Evolutionary conservation across 2,329 filamentous ascomycete species (phyloP), one percentile per base, ranked within the genome.

Genomic region (Shiraia bambusicola): DNA sequence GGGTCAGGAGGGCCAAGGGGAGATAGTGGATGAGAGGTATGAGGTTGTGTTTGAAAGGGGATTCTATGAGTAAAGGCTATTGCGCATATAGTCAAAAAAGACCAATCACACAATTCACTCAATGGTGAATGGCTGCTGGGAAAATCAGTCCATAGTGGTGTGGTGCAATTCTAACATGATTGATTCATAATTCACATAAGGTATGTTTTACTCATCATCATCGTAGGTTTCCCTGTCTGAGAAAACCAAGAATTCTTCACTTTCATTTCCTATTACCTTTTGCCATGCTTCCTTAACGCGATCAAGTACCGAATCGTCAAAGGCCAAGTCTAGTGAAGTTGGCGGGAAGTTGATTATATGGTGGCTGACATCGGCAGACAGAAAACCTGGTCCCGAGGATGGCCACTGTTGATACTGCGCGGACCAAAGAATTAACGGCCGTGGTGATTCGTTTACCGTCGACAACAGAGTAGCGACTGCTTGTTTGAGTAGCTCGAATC

Each of bases 181-280:
- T n/a, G n/a, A n/a, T n/a, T n/a, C n/a, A n/a, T n/a, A n/a, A n/a
- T n/a, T n/a, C n/a, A n/a, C n/a, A n/a, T n/a, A n/a, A n/a, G 3
- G 29, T 13, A 10, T 4, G 14, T 31, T 25, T 47, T 33, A 62
- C 15, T 80, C 72, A 49, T 78, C 78, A 34, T 73, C 66, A 40
- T 80, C 78, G 40, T 87, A 82, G 24, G 79, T 79, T 61, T 90
- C 84, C 16, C 88, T 78, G 45, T 93, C 87, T 34, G 84, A 79
- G 64, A 95, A 95, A 14, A 78, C 74, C 79, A 96, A 83, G 58
- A 93, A 96, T 31, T 78, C 69, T 13, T 72, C 72, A 1, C 66
- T 71, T 4, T 77, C 75, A 1, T 72, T 69, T 8, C 77, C 79
- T 52, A 80, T 72, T 3, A 90, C 75, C 34, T 74, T 71, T 47